These are phyloP conservation scores for Sugiyamaella grinbergsii DNA, from an alignment of 1,139 yeast genomes.

Conservation along the genomic window DNA sequence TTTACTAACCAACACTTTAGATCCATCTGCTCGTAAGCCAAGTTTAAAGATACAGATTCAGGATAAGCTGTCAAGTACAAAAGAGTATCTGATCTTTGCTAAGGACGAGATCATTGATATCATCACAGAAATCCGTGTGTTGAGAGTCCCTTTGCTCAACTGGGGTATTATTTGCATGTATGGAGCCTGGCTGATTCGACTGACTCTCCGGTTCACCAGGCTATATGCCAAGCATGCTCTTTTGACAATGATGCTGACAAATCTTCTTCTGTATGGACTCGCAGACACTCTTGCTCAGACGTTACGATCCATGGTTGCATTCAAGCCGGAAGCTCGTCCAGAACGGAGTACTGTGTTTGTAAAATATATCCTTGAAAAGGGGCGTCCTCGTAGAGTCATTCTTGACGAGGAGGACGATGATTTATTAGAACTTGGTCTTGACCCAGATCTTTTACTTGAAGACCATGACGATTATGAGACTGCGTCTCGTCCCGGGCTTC, in stretches of 20 bases:
- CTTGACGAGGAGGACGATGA: conserved; percentile 41
- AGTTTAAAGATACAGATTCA: background rate
- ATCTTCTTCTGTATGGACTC: conserved; percentile 77
- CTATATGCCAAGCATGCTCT: conserved; percentile 68
- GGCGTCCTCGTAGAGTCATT: conserved; percentile 42
- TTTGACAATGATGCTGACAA: conserved; percentile 79
- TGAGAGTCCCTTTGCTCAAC: conserved; percentile 42
- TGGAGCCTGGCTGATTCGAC: conserved; percentile 38
- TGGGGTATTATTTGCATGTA: conserved; percentile 41
- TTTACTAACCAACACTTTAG: conserved; percentile 12
- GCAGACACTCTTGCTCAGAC: conserved; percentile 91
- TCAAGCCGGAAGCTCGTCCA: conserved; percentile 34
- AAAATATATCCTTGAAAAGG: conserved; percentile 40
- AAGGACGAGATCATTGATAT: conserved; percentile 29
- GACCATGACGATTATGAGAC: conserved; percentile 35
- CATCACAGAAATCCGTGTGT: conserved; percentile 35
- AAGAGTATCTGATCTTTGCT: conserved; percentile 13
- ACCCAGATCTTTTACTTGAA: conserved; percentile 35
- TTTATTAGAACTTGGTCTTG: conserved; percentile 42
- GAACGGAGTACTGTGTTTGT: conserved; percentile 34
- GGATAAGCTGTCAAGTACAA: conserved; percentile 1
- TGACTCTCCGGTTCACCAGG: conserved; percentile 43
- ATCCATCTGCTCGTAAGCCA: conserved; percentile 11
- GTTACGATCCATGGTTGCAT: conserved; percentile 44
- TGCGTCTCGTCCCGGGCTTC: conserved; percentile 6